These are phyloP conservation scores for Trichoderma lentiforme DNA, from an alignment of 2,329 filamentous ascomycete species.

Conservation along the genomic window DNA sequence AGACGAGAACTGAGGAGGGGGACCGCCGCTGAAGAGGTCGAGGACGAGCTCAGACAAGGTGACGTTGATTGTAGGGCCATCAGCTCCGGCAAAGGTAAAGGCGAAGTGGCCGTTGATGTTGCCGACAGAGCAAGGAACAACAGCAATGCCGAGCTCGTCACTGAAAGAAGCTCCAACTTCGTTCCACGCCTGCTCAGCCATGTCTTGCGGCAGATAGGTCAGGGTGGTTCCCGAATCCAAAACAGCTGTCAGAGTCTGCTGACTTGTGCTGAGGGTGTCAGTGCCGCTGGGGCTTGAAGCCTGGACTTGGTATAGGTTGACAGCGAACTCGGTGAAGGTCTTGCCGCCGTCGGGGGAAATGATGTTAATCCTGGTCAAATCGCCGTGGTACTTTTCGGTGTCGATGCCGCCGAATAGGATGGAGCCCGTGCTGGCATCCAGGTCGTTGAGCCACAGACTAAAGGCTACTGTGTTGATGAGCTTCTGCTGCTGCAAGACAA, in stretches of 20 bases:
- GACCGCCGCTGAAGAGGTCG: conserved; percentile 37
- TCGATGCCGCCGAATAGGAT: conserved; percentile 82
- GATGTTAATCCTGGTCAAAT: conserved; percentile 60
- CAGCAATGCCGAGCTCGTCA: conserved; percentile 34
- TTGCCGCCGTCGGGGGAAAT: conserved; percentile 40
- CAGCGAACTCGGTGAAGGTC: conserved; percentile 45
- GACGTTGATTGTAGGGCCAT: conserved; percentile 50
- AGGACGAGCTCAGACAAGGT: conserved; percentile 56
- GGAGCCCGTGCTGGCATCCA: conserved; percentile 60
- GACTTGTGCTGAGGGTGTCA: conserved; percentile 42
- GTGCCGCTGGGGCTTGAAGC: conserved; percentile 49
- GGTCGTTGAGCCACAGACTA: conserved; percentile 65
- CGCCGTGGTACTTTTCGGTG: conserved; percentile 66
- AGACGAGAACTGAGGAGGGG: conserved; percentile 35
- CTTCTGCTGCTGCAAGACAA: conserved; percentile 60
- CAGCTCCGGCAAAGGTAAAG: conserved; percentile 51
- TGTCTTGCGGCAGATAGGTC: conserved; percentile 62
- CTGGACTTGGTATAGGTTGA: conserved; percentile 46
- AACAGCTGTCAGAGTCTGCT: conserved; percentile 56
- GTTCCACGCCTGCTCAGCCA: conserved; percentile 52
- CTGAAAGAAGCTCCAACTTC: conserved; percentile 53
- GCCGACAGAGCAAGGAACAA: conserved; percentile 50
- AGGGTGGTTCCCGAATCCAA: conserved; percentile 75
- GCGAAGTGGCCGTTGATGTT: conserved; percentile 47
- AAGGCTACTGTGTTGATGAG: conserved; percentile 66